phyloP scores from a whole-genome alignment of 306 rosid species.

The Quercus variabilis region DNA sequence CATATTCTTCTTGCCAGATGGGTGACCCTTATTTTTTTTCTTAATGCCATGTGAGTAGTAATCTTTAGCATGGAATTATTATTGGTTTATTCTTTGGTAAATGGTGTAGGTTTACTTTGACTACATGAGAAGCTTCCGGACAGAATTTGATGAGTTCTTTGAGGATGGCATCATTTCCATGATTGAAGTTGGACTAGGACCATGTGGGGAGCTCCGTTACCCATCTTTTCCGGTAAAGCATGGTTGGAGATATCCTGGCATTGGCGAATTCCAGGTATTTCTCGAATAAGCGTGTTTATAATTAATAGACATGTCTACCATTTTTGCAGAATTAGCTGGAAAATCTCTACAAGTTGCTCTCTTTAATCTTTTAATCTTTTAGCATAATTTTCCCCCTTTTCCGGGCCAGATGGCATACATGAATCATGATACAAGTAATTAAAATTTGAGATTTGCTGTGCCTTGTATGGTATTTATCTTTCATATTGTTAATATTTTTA shows the following conservation, averaged over 20 bases:
- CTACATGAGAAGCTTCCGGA: slow-evolving; percentile 98
- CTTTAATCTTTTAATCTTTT: slow-evolving; percentile 3
- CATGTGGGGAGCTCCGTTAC: slow-evolving; percentile 91
- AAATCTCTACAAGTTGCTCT: slow-evolving; percentile 14
- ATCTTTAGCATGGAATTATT: not conserved
- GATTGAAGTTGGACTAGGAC: slow-evolving; percentile 96
- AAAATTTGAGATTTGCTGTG: not conserved
- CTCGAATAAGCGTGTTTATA: not conserved
- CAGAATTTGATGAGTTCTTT: slow-evolving; percentile 80
- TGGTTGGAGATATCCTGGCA: slow-evolving; percentile 99
- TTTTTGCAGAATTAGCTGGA: slow-evolving; percentile 6
- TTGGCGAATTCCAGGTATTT: slow-evolving; percentile 97
- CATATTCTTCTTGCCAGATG: not conserved
- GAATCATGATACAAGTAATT: not conserved
- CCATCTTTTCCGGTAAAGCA: slow-evolving; percentile 95
- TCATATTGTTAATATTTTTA: not conserved
- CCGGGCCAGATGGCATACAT: not conserved
- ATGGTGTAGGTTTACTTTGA: slow-evolving; percentile 83
- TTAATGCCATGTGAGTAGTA: not conserved
- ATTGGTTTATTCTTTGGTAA: slow-evolving; percentile 4
- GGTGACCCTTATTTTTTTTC: not conserved
- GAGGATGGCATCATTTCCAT: slow-evolving; percentile 70
- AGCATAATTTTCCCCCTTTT: too few species aligned
- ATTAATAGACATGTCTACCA: slow-evolving; percentile 7
- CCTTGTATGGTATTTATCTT: not conserved